Percentiles rank a stretch among this genome's conserved stretches.
phyloP scores from a whole-genome alignment of 352 stramenopile genomes.

The Phytophthora chlamydospora region DNA sequence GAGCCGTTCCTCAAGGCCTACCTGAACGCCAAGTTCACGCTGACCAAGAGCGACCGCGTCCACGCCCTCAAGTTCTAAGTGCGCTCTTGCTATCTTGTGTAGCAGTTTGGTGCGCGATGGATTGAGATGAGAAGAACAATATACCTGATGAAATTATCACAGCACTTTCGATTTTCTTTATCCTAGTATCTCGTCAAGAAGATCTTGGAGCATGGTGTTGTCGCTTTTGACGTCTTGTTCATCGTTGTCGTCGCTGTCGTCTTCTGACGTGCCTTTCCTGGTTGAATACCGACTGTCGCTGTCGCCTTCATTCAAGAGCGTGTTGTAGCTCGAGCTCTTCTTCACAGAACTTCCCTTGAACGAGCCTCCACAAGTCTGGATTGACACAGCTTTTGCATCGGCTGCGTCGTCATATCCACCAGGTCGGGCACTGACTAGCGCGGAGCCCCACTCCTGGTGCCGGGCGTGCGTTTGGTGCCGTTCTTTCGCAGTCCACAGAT shows the following conservation, averaged over 20 bases:
- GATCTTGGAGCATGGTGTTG: slow-evolving; percentile 63
- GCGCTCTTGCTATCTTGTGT: slow-evolving; percentile 30
- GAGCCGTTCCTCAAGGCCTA: slow-evolving; percentile 98
- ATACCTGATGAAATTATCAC: slow-evolving; percentile 74
- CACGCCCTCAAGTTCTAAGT: slow-evolving; percentile 99
- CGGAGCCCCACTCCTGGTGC: slow-evolving; percentile 31
- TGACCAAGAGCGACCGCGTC: slow-evolving; percentile 97
- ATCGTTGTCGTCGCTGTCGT: slow-evolving; percentile 36
- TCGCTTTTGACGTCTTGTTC: slow-evolving; percentile 34
- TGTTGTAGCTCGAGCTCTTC: slow-evolving; percentile 33
- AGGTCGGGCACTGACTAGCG: slow-evolving; percentile 22
- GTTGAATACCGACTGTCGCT: slow-evolving; percentile 30
- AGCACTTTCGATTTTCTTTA: slow-evolving; percentile 6
- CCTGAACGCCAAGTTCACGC: slow-evolving; percentile 98
- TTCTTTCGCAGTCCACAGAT: slow-evolving; percentile 28
- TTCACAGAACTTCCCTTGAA: slow-evolving; percentile 6
- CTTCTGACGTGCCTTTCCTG: slow-evolving; percentile 29
- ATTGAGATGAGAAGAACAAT: slow-evolving; percentile 46
- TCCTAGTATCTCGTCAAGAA: slow-evolving; percentile 76
- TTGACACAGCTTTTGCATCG: slow-evolving; percentile 22
- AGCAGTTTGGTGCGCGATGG: slow-evolving; percentile 28
- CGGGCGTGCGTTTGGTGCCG: slow-evolving; percentile 16
- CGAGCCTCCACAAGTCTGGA: slow-evolving; percentile 23
- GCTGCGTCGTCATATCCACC: slow-evolving; percentile 17
- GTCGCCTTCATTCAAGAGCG: background rate